Evolutionary conservation across 257 asterid genomes (phyloP).

Genomic region (Solanum phureja): DNA sequence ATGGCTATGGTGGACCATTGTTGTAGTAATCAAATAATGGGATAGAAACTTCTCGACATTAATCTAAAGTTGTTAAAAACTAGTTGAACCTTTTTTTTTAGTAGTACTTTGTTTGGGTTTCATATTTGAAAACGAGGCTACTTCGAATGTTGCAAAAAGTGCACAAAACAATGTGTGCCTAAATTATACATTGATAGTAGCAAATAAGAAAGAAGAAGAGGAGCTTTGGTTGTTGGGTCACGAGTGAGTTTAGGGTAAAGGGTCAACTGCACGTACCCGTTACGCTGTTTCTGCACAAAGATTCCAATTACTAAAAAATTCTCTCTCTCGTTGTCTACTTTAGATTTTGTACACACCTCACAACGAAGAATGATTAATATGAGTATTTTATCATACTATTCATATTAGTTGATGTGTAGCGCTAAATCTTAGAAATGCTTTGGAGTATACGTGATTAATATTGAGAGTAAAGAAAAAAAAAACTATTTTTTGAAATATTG

Average conservation of each 20-base stretch:
- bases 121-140: neutral
- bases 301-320: constrained; percentile 13
- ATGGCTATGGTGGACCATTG: neutral
- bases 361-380: too few species aligned
- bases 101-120: neutral
- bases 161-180: neutral
- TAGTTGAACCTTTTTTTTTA: neutral
- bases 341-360: neutral
- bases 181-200: neutral
- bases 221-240: neutral
- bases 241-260: neutral
- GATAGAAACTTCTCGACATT: neutral
- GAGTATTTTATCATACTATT: neutral
- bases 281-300: constrained; percentile 24
- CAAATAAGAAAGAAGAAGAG: neutral
- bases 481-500: neutral
- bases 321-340: neutral
- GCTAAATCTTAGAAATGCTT: neutral
- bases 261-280: constrained; percentile 34
- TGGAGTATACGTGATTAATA: neutral
- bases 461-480: too few species aligned
- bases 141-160: neutral
- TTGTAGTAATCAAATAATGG: neutral
- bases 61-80: neutral
- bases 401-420: too few species aligned